Conservation (phyloP, 2,329 filamentous ascomycete genomes). For the Ophiostoma ips region DNA sequence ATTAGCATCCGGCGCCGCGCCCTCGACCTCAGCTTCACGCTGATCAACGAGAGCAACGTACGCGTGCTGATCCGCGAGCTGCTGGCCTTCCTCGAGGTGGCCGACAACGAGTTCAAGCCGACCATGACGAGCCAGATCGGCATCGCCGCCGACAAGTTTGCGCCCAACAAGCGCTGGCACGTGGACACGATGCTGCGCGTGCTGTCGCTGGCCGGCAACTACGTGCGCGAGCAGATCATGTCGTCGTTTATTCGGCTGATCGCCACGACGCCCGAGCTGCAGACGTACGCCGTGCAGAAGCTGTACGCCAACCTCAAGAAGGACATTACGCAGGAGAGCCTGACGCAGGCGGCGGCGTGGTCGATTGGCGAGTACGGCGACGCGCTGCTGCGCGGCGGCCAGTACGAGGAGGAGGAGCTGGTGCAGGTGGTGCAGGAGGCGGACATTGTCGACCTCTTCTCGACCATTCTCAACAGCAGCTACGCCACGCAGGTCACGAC, state of each 20-base stretch:
- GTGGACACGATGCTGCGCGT: constrained; percentile 95
- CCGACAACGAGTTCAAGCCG: constrained; percentile 97
- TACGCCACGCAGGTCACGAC: constrained; percentile 84
- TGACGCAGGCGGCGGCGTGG: constrained; percentile 89
- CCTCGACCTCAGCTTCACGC: constrained; percentile 92
- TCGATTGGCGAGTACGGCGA: constrained; percentile 97
- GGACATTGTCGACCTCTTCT: constrained; percentile 87
- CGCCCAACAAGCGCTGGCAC: constrained; percentile 96
- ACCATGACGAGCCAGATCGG: constrained; percentile 98
- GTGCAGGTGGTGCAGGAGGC: constrained; percentile 69
- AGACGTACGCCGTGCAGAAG: constrained; percentile 94
- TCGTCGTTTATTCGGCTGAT: constrained; percentile 94
- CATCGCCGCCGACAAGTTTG: constrained; percentile 87
- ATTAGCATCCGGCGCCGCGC: constrained; percentile 93
- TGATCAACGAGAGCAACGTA: constrained; percentile 95
- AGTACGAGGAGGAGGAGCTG: constrained; percentile 88
- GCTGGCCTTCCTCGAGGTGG: constrained; percentile 87
- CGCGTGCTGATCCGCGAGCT: constrained; percentile 86
- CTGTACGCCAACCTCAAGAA: constrained; percentile 82
- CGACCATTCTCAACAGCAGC: constrained; percentile 81
- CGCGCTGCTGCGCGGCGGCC: constrained; percentile 70
- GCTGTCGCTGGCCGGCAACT: constrained; percentile 84
- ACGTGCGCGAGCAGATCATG: constrained; percentile 93
- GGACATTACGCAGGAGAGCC: constrained; percentile 92
- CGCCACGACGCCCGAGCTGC: constrained; percentile 83